phyloP scores from a whole-genome alignment of 495 filamentous ascomycete species.

The Trichoderma reesei region DNA sequence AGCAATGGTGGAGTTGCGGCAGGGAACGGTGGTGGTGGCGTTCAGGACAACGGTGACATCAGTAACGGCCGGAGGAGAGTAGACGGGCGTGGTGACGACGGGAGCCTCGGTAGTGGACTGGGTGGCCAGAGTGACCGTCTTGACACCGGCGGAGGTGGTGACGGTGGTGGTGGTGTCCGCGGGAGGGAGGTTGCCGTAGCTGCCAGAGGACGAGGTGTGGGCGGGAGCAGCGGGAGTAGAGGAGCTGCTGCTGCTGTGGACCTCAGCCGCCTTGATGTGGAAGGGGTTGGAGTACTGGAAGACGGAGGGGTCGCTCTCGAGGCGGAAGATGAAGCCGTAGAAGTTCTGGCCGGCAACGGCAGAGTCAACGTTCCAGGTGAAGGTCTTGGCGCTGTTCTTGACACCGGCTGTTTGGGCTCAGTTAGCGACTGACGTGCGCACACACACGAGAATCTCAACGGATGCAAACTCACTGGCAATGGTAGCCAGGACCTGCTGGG shows the following conservation, averaged over 20 bases:
- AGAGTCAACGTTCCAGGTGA: conserved; percentile 30
- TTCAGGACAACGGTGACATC: conserved; percentile 13
- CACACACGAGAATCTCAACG: background rate
- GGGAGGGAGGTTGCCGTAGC: conserved; percentile 12
- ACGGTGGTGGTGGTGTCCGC: conserved; percentile 13
- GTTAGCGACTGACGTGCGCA: conserved; percentile 10
- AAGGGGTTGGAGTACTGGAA: conserved; percentile 45
- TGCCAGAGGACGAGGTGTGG: conserved; percentile 10
- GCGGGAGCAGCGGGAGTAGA: background rate
- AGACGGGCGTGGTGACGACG: background rate
- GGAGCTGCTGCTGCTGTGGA: background rate
- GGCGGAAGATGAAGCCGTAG: conserved; percentile 37
- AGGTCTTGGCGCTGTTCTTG: conserved; percentile 22
- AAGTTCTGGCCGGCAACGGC: conserved; percentile 25
- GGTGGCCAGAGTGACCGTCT: conserved; percentile 13
- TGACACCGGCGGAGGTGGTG: conserved; percentile 14
- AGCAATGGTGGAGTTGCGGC: conserved; percentile 12
- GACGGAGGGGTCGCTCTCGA: conserved; percentile 23
- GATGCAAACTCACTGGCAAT: conserved; percentile 30
- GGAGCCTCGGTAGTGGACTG: conserved; percentile 14
- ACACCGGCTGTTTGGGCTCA: conserved; percentile 18
- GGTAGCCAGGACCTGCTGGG: conserved; percentile 20
- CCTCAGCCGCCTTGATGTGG: conserved; percentile 27
- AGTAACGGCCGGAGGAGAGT: conserved; percentile 6
- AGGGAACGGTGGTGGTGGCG: conserved; percentile 14